Base-by-base conservation (phyloP, 176 grass and related monocot species). In the Themeda triandra region DNA sequence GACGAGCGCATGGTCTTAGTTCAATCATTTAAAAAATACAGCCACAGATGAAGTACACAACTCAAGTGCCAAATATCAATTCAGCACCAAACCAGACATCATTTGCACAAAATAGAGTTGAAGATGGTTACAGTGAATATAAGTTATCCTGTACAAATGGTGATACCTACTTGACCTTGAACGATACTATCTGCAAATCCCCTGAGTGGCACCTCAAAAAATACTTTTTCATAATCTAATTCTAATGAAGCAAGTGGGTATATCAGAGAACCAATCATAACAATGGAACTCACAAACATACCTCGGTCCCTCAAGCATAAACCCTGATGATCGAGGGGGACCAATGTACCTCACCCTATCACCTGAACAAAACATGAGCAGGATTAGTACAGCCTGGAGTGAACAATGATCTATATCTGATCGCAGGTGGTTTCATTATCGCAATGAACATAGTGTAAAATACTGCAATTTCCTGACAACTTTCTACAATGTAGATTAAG, bases 271-370 rank as follows among this genome's bases (percentile, higher is more conserved):
- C 21, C 75, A 63, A 11, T 25, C 14, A 28, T 46, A 77, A 77
- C 23, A 56, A 21, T 68, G 59, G 14, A 45, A 69, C 36, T 80
- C 80, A 80, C 84, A 39, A 45, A 49, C 77, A 85, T 85, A 89
- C 91, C 87, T 87, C 72, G 77, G 91, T 67, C 84, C 80, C 15
- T 89, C 83, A 40, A 89, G 84, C 37, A 85, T 28, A 84, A 70
- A 71, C 66, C 65, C 81, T 63, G 76, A 42, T 25, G 77, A 84
- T 15, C 80, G 70, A 39, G 45, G 19, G 33, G 69, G 69, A 54
- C 92, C 95, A 7, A 95, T 83, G 82, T 92, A 98, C 87, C 89
- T 92, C 85, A 98, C 96, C 85, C 91, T 95, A 85, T 98, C 96
- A 83, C 96, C 96, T 98, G 73, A 78, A 90, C 59, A 79, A 88